Percentiles rank a stretch among this genome's conserved stretches.
phyloP scores from a whole-genome alignment of 2,329 filamentous ascomycete species.

The Cercospora zeina region DNA sequence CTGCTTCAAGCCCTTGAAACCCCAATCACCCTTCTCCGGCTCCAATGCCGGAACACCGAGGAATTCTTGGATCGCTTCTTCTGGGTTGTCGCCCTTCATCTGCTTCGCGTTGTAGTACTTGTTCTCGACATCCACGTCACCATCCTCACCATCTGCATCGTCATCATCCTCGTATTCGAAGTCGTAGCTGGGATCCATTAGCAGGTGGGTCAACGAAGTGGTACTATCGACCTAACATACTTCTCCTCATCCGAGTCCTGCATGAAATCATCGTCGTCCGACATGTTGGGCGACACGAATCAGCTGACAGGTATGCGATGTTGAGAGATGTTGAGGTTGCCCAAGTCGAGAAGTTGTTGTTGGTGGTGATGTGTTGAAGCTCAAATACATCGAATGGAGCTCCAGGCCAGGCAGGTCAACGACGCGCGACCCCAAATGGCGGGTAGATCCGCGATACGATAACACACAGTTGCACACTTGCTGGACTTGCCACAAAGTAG shows the following conservation, averaged over 20 bases:
- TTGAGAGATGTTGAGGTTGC: background rate
- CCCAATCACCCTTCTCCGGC: slow-evolving; percentile 94
- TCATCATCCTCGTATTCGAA: slow-evolving; percentile 97
- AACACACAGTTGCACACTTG: background rate
- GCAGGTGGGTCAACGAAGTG: background rate
- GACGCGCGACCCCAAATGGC: slow-evolving; percentile 6
- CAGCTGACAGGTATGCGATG: background rate
- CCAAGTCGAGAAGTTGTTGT: background rate
- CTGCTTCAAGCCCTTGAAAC: slow-evolving; percentile 96
- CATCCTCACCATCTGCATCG: slow-evolving; percentile 82
- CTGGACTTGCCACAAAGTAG: slow-evolving; percentile 12
- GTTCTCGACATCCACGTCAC: slow-evolving; percentile 95
- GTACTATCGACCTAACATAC: slow-evolving; percentile 50
- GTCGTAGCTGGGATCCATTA: slow-evolving; percentile 64
- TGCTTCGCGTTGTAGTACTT: slow-evolving; percentile 99
- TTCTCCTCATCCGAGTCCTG: slow-evolving; percentile 86
- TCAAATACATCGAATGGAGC: background rate
- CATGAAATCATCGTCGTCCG: slow-evolving; percentile 89
- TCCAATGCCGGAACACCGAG: slow-evolving; percentile 82
- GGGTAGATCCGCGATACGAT: background rate
- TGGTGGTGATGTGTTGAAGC: slow-evolving; percentile 8
- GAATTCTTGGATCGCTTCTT: slow-evolving; percentile 89
- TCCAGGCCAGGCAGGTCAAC: slow-evolving; percentile 6
- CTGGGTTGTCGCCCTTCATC: slow-evolving; percentile 80
- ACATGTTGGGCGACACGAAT: slow-evolving; percentile 57